Percentiles rank a stretch among this genome's conserved stretches.
phyloP scores from a whole-genome alignment of 1,284 basidiomycete species.

The Trichosporon coremiiforme region DNA sequence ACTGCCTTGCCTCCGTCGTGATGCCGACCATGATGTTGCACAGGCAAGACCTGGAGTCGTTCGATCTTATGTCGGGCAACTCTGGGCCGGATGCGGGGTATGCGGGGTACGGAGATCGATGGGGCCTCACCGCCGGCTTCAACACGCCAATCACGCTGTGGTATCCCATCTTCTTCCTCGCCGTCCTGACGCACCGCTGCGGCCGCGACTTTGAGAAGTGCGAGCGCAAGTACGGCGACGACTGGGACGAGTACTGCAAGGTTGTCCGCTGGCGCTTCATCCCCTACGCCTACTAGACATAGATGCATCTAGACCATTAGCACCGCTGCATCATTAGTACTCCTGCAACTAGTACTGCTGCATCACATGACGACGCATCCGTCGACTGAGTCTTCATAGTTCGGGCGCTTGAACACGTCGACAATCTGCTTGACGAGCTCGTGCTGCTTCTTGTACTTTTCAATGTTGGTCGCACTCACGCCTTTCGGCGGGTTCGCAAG shows the following conservation, averaged over 20 bases:
- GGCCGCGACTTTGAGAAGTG: slow-evolving; percentile 92
- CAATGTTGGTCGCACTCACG: slow-evolving; percentile 66
- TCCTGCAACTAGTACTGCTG: too few relatives aligned
- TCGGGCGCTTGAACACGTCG: slow-evolving; percentile 70
- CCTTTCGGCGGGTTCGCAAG: slow-evolving; percentile 62
- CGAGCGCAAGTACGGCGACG: slow-evolving; percentile 89
- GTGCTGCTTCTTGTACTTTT: slow-evolving; percentile 71
- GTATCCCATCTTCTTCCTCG: slow-evolving; percentile 90
- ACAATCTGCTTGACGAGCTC: slow-evolving; percentile 68
- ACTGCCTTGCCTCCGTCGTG: too few relatives aligned
- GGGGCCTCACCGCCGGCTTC: slow-evolving; percentile 84
- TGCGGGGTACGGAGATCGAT: too few relatives aligned
- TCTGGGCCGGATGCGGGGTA: too few relatives aligned
- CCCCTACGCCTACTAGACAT: slow-evolving; percentile 61
- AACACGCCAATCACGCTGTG: slow-evolving; percentile 90
- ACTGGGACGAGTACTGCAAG: slow-evolving; percentile 85
- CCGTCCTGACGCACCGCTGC: slow-evolving; percentile 82
- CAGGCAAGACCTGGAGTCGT: too few relatives aligned
- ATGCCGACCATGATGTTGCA: too few relatives aligned
- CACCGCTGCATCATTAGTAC: background rate
- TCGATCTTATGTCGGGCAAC: too few relatives aligned
- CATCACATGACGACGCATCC: slow-evolving; percentile 27
- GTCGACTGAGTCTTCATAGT: slow-evolving; percentile 66
- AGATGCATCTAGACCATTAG: slow-evolving; percentile 8
- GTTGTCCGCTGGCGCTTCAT: slow-evolving; percentile 88